Base-by-base conservation (phyloP, 169 alveolate genomes). In the Plasmodium inui region DNA sequence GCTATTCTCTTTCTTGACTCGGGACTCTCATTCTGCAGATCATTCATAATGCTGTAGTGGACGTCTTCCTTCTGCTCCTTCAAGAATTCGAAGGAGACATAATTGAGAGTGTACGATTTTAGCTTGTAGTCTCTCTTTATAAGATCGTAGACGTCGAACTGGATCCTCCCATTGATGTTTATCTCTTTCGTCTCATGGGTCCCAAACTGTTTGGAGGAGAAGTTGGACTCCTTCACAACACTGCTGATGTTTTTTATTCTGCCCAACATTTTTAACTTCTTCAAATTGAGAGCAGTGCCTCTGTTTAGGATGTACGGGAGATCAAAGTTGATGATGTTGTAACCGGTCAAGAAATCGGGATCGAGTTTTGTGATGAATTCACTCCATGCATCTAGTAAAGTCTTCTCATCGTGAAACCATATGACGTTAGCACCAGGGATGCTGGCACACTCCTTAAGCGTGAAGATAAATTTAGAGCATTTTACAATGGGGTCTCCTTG, bases 61-160 rank as follows among this genome's bases (percentile, higher is more conserved):
- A 99, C 99, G 83, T 99, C 99, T 96, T 99, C 99, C 96, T 99
- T 99, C 96, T 99, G 99, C 83, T 99, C 99, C 80, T 98, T 98
- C 78, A 99, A 97, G 96, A 98, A 99, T 93, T 98, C 98, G 67
- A 98, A 97, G 44, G 99, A 98, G 22, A 99, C 99, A 78, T 97
- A 98, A 96, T 99, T 99, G 78, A 99, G 97, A 10, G 99, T 97
- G 94, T 99, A 99, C 10, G 99, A 97, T 93, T 99, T 96, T 81
- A 99, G 97, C 79, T 99, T 99, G 93, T 99, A 98, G 82, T 99
- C 99, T 82, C 99, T 97, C 44, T 98, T 98, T 89, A 99, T 98
- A 39, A 98, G 98, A 72, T 98, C 98, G 79, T 98, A 96, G 98
- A 99, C 98, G 96, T 99, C 99, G 93, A 99, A 98, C 76, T 98